A percentile compares a stretch with the other conserved stretches of the same genome.
Conservation (phyloP, 768 basidiomycete genomes). For the Thelephora ganbajun region DNA sequence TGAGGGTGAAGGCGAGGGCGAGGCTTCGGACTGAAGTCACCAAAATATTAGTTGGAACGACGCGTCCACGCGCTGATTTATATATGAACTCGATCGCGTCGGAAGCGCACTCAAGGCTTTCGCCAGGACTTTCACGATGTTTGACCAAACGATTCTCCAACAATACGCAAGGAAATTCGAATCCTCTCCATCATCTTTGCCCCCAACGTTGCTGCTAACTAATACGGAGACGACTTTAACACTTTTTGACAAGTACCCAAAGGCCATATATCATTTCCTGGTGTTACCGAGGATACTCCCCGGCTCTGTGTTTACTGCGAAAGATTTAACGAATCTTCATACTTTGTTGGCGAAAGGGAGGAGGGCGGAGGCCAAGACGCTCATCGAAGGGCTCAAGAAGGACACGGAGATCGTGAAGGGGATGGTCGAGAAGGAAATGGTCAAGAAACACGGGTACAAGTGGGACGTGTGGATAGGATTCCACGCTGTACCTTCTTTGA, state of each 20-base stretch:
- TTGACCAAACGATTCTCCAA: slow-evolving; percentile 36
- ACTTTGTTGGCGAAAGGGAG: slow-evolving; percentile 36
- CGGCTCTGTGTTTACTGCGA: slow-evolving; percentile 16
- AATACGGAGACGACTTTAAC: slow-evolving; percentile 42
- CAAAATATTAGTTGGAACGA: too few relatives aligned
- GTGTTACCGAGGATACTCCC: slow-evolving; percentile 53
- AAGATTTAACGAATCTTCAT: slow-evolving; percentile 38
- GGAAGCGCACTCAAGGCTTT: not conserved
- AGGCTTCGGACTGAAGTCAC: not conserved
- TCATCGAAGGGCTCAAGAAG: slow-evolving; percentile 37
- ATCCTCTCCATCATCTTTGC: slow-evolving; percentile 31
- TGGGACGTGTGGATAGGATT: slow-evolving; percentile 77
- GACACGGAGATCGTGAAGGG: slow-evolving; percentile 41
- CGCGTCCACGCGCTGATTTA: too few relatives aligned
- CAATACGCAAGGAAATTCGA: slow-evolving; percentile 39
- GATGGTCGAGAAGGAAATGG: slow-evolving; percentile 73
- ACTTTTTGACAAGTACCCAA: slow-evolving; percentile 66
- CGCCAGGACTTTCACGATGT: not conserved
- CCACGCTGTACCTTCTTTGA: slow-evolving; percentile 77
- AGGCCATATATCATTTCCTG: slow-evolving; percentile 81
- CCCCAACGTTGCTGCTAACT: slow-evolving; percentile 45
- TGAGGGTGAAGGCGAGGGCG: not conserved
- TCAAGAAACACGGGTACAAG: slow-evolving; percentile 52
- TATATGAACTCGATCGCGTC: too few relatives aligned
- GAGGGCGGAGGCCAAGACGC: slow-evolving; percentile 35